Percentiles rank a stretch among this genome's conserved stretches.
These are phyloP conservation scores for Sarocladium strictum DNA, from an alignment of 2,329 filamentous ascomycete genomes.

Conservation along the genomic window DNA sequence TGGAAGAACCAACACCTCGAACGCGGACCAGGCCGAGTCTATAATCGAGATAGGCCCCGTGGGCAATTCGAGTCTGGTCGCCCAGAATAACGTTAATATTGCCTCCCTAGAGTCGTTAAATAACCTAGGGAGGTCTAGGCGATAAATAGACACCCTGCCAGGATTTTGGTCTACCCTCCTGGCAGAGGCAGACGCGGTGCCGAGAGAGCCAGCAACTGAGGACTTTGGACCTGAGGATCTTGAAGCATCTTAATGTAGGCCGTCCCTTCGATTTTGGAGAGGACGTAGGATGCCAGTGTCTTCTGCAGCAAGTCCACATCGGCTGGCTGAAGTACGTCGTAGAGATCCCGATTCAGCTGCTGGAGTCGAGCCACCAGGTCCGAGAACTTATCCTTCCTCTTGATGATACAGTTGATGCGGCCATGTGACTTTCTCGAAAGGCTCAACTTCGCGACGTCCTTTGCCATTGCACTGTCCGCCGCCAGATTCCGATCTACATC, in stretches of 20 bases:
- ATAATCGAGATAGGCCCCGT: too few species aligned
- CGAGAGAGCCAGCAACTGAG: background rate
- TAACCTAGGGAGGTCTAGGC: too few species aligned
- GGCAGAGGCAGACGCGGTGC: too few species aligned
- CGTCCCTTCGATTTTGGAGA: background rate
- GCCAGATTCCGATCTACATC: background rate
- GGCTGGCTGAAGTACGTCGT: background rate
- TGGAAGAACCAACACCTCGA: too few species aligned
- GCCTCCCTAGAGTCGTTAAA: too few species aligned
- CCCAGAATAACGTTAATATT: too few species aligned
- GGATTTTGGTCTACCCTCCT: too few species aligned
- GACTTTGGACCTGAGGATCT: background rate
- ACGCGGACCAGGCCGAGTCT: too few species aligned
- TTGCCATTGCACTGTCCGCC: background rate
- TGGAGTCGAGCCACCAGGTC: background rate
- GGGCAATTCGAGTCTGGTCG: too few species aligned
- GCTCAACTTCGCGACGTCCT: background rate
- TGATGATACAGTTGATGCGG: background rate
- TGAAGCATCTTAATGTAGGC: background rate
- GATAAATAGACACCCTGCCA: too few species aligned
- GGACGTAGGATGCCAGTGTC: background rate
- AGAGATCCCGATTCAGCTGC: background rate
- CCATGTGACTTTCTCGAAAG: background rate
- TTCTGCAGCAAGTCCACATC: background rate
- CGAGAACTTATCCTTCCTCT: background rate